phyloP scores from a whole-genome alignment of 768 basidiomycete species.

The Termitomyces sp. region DNA sequence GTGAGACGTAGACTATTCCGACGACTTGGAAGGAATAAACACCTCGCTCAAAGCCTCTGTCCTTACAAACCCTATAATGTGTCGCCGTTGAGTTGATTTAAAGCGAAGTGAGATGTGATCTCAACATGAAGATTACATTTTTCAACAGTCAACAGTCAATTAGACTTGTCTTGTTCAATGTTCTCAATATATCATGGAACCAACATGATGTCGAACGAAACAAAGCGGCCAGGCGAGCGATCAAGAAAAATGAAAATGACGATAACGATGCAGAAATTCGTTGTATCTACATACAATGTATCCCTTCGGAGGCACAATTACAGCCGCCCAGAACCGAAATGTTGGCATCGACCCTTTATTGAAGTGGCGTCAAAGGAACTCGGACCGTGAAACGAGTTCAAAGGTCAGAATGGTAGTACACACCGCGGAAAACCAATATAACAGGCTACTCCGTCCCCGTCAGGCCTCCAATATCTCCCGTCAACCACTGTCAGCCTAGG shows the following conservation, averaged over 20 bases:
- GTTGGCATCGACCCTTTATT: conserved; percentile 6
- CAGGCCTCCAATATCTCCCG: not conserved
- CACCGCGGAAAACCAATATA: not conserved
- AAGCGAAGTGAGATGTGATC: not conserved
- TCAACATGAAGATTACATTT: not conserved
- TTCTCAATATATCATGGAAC: not conserved
- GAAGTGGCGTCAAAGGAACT: not conserved
- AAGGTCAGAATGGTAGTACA: not conserved
- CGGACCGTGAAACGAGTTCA: conserved; percentile 2
- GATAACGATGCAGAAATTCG: not conserved
- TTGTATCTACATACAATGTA: not conserved
- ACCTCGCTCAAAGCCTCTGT: too few species aligned
- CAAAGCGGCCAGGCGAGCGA: not conserved
- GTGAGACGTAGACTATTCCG: too few species aligned
- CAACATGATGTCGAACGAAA: not conserved
- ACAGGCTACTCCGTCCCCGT: not conserved
- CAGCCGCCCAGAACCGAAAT: not conserved
- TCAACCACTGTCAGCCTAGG: not conserved
- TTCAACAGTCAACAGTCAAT: too few species aligned
- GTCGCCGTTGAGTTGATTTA: not conserved
- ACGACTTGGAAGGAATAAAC: not conserved
- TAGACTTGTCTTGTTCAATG: not conserved
- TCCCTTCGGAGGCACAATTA: not conserved
- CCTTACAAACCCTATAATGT: not conserved
- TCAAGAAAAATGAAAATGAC: not conserved